Percentiles rank a stretch among this genome's conserved stretches.
Conservation (phyloP, 202 grass and related monocot species). For the Hordeum pubiflorum region DNA sequence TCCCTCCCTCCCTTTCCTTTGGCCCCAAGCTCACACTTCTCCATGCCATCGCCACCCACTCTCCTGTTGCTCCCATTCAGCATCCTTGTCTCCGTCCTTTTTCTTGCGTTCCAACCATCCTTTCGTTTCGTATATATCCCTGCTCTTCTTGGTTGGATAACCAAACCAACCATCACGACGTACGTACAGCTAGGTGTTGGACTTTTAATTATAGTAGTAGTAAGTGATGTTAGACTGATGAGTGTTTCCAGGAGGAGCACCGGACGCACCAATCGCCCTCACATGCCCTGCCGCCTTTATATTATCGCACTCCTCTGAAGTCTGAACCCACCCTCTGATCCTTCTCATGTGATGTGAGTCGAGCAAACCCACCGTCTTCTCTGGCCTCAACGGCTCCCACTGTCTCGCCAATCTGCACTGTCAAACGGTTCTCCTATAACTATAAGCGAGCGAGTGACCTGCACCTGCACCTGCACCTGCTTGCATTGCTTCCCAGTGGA, state of each 20-base stretch:
- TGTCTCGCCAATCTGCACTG: conserved; percentile 20
- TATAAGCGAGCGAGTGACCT: background rate
- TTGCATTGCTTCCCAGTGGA: background rate
- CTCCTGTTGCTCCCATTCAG: conserved; percentile 32
- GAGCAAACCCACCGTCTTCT: conserved; percentile 10
- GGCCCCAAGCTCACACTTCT: conserved; percentile 56
- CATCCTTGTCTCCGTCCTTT: conserved; percentile 29
- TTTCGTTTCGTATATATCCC: background rate
- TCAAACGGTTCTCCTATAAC: background rate
- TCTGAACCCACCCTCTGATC: conserved; percentile 18
- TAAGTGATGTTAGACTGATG: conserved; percentile 35
- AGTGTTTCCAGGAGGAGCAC: conserved; percentile 44
- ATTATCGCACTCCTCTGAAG: conserved; percentile 23
- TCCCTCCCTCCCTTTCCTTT: conserved; percentile 19
- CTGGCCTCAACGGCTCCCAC: conserved; percentile 30
- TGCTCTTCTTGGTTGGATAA: conserved; percentile 41
- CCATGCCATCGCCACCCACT: conserved; percentile 34
- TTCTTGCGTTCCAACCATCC: background rate
- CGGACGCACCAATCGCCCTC: conserved; percentile 24
- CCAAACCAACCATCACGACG: conserved; percentile 28
- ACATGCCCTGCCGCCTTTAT: conserved; percentile 51
- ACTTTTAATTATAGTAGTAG: conserved; percentile 36
- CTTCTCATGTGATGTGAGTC: conserved; percentile 47
- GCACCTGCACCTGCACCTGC: background rate
- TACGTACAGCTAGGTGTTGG: conserved; percentile 23